A percentile compares a stretch with the other conserved stretches of the same genome.
Conservation (phyloP, 1,284 basidiomycete species). For the Bondarzewia mesenterica region DNA sequence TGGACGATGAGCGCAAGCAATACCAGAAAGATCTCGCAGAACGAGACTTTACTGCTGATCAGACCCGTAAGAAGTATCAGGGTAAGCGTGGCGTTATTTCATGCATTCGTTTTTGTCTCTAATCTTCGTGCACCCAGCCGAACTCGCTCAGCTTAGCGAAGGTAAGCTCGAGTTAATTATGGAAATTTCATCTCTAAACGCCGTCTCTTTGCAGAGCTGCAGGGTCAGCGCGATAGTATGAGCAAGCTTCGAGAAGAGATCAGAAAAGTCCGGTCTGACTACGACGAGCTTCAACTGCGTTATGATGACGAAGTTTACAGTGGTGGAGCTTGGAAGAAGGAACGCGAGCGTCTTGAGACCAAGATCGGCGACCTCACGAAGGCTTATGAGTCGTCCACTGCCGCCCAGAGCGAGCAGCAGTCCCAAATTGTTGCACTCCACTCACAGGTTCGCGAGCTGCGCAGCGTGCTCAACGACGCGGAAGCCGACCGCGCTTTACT, state of each 20-base stretch:
- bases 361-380: conserved; percentile 72
- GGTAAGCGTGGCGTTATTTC: conserved; percentile 28
- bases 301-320: conserved; percentile 76
- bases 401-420: conserved; percentile 73
- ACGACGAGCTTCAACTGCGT: conserved; percentile 68
- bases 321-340: conserved; percentile 77
- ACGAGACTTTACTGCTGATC: conserved; percentile 69
- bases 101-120: not conserved
- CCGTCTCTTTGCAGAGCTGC: conserved; percentile 42
- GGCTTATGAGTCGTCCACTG: conserved; percentile 70
- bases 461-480: conserved; percentile 73
- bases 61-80: conserved; percentile 80
- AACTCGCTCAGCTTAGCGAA: conserved; percentile 71
- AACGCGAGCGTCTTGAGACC: conserved; percentile 77
- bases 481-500: conserved; percentile 74
- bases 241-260: conserved; percentile 74
- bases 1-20: conserved; percentile 70
- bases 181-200: conserved; percentile 5
- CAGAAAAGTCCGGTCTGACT: conserved; percentile 67
- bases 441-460: conserved; percentile 78
- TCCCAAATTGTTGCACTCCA: conserved; percentile 76
- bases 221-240: conserved; percentile 68
- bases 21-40: conserved; percentile 72
- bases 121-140: conserved; percentile 33
- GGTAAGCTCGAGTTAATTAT: conserved; percentile 29